Base-by-base conservation (phyloP, 495 filamentous ascomycete species). In the Talaromyces trachyspermus region DNA sequence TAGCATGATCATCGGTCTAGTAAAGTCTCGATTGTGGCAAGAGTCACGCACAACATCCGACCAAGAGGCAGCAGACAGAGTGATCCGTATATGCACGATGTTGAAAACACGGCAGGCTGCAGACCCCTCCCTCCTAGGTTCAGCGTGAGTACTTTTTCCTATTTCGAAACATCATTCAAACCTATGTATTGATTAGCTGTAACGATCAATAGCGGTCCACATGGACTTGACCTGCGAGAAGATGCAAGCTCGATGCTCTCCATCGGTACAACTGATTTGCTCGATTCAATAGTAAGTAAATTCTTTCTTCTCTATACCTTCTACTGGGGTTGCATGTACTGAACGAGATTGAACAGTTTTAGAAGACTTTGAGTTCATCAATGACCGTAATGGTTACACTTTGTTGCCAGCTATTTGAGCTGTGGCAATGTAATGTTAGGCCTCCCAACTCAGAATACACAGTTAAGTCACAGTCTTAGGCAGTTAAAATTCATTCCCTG, bases 231-330 rank as follows among this genome's bases (percentile, higher is more conserved):
- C 19, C 11, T 42, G n/a, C 39, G 11, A 42, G 20, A 24, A 42
- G 22, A 26, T 18, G 19, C 39, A 26, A 42, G 17, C 39, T 42
- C 23, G 22, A 42, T 17, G 39, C 23, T 42, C 22, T 42, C 39
- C 20, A 26, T 25, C 23, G 12, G 39, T 9, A 42, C 39, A 8
- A 19, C 22, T 24, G 39, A 5, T 7, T 42, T 42, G 12, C 17
- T 42, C 17, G 22, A 42, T 42, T 42, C 39, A 26, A n/a, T 42
- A 5, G 39, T 42, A 42, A 42, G 39, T 42, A n/a, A n/a, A 11
- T 18, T 42, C 39, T 41, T 18, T 42, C 5, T 12, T 25, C 26
- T 15, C 15, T 42, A 2, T 25, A 26, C 6, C 19, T n/a, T n/a
- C n/a, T n/a, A n/a, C n/a, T n/a, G n/a, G n/a, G n/a, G n/a, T n/a